A percentile compares a stretch with the other conserved stretches of the same genome.
Conservation (phyloP, 257 asterid species). For the Marsdenia floribunda region DNA sequence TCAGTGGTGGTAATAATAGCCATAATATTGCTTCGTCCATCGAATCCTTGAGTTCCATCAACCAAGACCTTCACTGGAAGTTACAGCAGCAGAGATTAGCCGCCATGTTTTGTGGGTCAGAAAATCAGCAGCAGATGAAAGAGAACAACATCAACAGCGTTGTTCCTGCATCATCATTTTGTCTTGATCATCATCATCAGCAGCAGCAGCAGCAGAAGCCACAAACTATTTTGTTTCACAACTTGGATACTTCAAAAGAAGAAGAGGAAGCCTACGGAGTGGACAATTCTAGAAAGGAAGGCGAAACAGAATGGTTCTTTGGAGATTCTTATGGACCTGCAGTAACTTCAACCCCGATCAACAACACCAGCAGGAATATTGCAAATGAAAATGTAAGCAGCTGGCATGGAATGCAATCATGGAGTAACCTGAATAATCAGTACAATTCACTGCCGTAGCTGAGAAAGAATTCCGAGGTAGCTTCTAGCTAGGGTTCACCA, state of each 20-base stretch:
- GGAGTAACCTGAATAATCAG: conserved; percentile 50
- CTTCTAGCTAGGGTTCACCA: conserved; percentile 8
- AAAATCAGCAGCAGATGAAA: conserved; percentile 25
- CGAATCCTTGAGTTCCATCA: conserved; percentile 72
- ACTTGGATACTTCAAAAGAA: conserved; percentile 40
- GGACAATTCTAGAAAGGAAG: conserved; percentile 33
- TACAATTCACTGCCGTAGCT: conserved; percentile 47
- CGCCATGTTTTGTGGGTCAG: conserved; percentile 49
- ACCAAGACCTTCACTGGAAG: conserved; percentile 88
- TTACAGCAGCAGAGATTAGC: conserved; percentile 78
- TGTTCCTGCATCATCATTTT: conserved; percentile 4
- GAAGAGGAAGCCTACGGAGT: conserved; percentile 16
- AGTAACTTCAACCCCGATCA: conserved; percentile 29
- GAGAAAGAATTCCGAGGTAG: conserved; percentile 10
- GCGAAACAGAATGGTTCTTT: conserved; percentile 59
- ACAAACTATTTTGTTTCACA: conserved; percentile 64
- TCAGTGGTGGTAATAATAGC: conserved; percentile 20
- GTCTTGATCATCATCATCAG: conserved; percentile 10
- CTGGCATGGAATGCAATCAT: conserved; percentile 63
- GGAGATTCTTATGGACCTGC: conserved; percentile 39
- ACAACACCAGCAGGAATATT: conserved; percentile 20
- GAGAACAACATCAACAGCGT: conserved; percentile 13
- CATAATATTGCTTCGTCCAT: conserved; percentile 57
- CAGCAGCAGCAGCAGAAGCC: conserved; percentile 34
- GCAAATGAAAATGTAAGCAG: conserved; percentile 30